Evolutionary conservation across 495 filamentous ascomycete species (phyloP), one percentile per base, ranked within the genome.

Genomic region (Staphylotrichum longicolle): DNA sequence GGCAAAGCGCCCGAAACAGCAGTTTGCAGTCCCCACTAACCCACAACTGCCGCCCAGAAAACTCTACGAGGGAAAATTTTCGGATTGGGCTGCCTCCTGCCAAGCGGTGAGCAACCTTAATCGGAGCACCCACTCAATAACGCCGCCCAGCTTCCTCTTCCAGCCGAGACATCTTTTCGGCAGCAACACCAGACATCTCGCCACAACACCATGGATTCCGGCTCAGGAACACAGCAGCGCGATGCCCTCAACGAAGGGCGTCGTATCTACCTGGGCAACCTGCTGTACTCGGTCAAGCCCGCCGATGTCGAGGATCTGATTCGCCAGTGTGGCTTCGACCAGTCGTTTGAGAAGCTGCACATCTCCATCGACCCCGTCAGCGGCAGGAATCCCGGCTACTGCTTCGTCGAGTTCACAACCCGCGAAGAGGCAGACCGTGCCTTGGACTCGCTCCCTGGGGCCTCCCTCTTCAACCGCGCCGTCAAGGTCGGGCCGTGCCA

Each of bases 351-450:
- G 68, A 81, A 81, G 42, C 84, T 90, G 61, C 84, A 86, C 67
- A 87, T 89, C 68, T 84, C 85, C 8, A 78, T 87, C 51, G 85
- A 89, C 68, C 84, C 85, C 15, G 84, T 87, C 66, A 86, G 83
- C 30, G 84, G 84, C 48, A 73, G 85, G 12, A 90, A 89, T 69
- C 86, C 86, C 4, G 87, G 85, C 6, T 89, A 88, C 73, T 90
- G 86, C 73, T 89, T 89, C 56, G 81, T 88, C 54, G 86, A 89
- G 64, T 79, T 89, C 54, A 60, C 73, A 20, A 80, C 75, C 37
- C 77, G 77, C 58, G 82, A 83, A n/a, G 65, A 80, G 20, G 85
- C 86, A 1, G 78, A 82, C n/a, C 70, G 66, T 1, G 85, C 84
- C 30, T 86, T 88, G 75, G 62, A 61, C 20, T 70, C 79, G 34